phyloP scores from a whole-genome alignment of 2,329 filamentous ascomycete species.

The Elsinoe fawcettii region DNA sequence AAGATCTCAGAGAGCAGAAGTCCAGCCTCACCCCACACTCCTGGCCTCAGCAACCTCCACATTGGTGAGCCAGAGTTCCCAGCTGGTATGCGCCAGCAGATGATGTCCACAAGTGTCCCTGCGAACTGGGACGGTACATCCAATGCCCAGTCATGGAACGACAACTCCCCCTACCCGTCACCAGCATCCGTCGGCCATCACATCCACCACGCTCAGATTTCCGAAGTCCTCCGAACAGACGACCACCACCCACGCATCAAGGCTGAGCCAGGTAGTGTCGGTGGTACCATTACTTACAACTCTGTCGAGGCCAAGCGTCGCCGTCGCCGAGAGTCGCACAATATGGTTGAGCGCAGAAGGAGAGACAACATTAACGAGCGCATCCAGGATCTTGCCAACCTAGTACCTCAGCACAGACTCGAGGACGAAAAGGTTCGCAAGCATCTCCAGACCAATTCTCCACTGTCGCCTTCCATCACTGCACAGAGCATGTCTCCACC shows the following conservation, averaged over 20 bases:
- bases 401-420: slow-evolving; percentile 84
- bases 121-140: slow-evolving; percentile 86
- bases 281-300: slow-evolving; percentile 48
- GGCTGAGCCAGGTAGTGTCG: slow-evolving; percentile 42
- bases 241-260: slow-evolving; percentile 52
- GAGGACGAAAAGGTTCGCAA: slow-evolving; percentile 97
- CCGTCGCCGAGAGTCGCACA: slow-evolving; percentile 86
- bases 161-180: slow-evolving; percentile 78
- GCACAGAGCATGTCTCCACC: slow-evolving; percentile 61
- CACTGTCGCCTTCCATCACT: slow-evolving; percentile 73
- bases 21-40: slow-evolving; percentile 82
- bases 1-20: slow-evolving; percentile 61
- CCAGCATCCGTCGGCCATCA: slow-evolving; percentile 54
- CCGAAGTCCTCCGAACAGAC: slow-evolving; percentile 74
- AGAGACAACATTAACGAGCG: slow-evolving; percentile 98
- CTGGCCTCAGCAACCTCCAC: slow-evolving; percentile 63
- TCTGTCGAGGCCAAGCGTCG: slow-evolving; percentile 91
- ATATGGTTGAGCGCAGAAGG: slow-evolving; percentile 86
- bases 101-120: slow-evolving; percentile 69
- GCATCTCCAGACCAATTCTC: slow-evolving; percentile 84
- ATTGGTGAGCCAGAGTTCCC: slow-evolving; percentile 54
- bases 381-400: slow-evolving; percentile 89
- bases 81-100: slow-evolving; percentile 30
- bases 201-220: slow-evolving; percentile 68
- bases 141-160: slow-evolving; percentile 65